Evolutionary conservation across 495 filamentous ascomycete genomes (phyloP), one percentile per base, ranked within the genome.

Genomic region (Aspergillus bridgeri): DNA sequence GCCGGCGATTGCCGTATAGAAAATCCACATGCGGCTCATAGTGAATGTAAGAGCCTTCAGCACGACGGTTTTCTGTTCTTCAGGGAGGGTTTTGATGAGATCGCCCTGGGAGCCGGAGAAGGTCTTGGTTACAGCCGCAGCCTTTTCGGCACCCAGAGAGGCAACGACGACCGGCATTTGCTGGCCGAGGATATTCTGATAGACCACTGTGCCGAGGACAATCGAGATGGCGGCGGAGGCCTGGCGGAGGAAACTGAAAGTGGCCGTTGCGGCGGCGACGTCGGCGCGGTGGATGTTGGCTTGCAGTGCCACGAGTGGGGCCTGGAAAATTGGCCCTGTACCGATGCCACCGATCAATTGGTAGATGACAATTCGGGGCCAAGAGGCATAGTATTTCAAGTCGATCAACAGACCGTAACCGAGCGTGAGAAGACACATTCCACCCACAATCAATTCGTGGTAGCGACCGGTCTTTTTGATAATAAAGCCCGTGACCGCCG

Each of bases 401-500:
- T 80, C 69, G 64, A 81, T 80, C 61, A 76, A 70, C 6, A 82
- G 68, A 45, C 79, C 81, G 49, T 75, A 81, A 42, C 86, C 86
- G 21, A 88, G 62, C 5, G 76, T 74, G 56, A 83, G 72, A 33
- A 86, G 62, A 33, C 71, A 59, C 21, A 85, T 66, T 17, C 83
- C 83, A 18, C 61, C 63, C 38, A 73, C 59, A 55, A 88, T 83
- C 21, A 79, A 54, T 25, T 76, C 76, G 25, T 77, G 74, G 65
- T 75, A 79, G 57, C 68, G 73, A 56, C 77, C 80, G 43, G 89
- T 90, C 68, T 89, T 91, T 51, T 83, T 82, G 69, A 95, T 93
- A 64, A 85, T 73, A 54, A 89, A 63, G 27, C 91, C 92, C 0
- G 83, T 86, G 2, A 59, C 60, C 7, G 79, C 83, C n/a, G 88